Base-by-base conservation (phyloP, 2,329 filamentous ascomycete genomes). In the Phaeosphaeria sp. region DNA sequence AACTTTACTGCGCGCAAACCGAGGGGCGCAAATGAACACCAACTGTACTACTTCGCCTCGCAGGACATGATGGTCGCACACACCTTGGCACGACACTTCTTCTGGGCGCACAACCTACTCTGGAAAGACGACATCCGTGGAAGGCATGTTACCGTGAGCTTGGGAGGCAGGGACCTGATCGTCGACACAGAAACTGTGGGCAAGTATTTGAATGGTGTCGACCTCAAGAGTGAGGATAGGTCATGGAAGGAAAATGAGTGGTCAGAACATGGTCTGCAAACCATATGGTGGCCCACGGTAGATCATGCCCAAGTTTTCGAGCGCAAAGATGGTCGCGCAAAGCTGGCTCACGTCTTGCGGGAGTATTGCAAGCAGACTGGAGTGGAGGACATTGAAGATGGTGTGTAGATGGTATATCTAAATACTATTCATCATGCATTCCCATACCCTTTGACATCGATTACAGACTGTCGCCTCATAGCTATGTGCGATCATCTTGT, bases 21-120 rank as follows among this genome's bases (percentile, higher is more conserved):
- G 1, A 53, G 51, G 9, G 51, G 55, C 1, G 88, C 89, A n/a
- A 90, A 89, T 60, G 88, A 92, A 74, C 88, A 86, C 79, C 84
- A 89, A 70, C 78, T 92, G 15, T 89, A 86, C 81, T 92, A 89
- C 66, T 91, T 91, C 70, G 89, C 87, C 6, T 86, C 83, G 45
- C 88, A 83, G 53, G 89, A 92, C 64, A 85, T 87, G 25, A 87
- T 87, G 2, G 86, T 90, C 2, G 84, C 89, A 9, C 83, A 89
- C 55, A 87, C 85, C 9, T 78, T 92, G 1, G 85, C 83, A 0
- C 79, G 89, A 2, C 83, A 88, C 65, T 91, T 92, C 76, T 91
- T 90, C 75, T 92, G 89, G 90, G 81, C 81, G 24, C 83, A 91
- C 64, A 91, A 89, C 61, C 86, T 90, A 40, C 76, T 90, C 7